Evolutionary conservation across 2,329 filamentous ascomycete species (phyloP), one percentile per base, ranked within the genome.

Genomic region (Fusarium hainanense): DNA sequence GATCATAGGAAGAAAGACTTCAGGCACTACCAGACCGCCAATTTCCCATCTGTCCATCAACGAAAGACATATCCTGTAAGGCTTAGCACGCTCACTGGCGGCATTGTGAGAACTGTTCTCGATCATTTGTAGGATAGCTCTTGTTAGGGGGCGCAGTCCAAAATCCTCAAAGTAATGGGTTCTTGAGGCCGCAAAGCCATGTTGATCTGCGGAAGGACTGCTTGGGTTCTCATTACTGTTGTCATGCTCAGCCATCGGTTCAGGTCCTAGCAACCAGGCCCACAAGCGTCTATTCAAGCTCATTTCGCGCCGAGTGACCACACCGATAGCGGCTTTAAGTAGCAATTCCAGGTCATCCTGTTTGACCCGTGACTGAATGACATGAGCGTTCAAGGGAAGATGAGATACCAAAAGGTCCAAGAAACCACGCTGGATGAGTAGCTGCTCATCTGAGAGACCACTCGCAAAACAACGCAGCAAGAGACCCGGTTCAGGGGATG

Each of bases 31-130:
- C 20, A 95, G 85, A 3, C 93, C 93, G 30, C 96, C 96, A 70
- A 99, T 95, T 78, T 99, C 96, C 94, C 94, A 98, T 62, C 94
- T 90, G 80, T 99, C 96, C 96, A 99, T 98, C 54, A 99, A 84
- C 18, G 97, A 98, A 4, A 98, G 86, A 75, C 94, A 97, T 68
- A 98, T 93, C 59, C 94, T 90, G 77, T 97, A 98, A 1, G 96
- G 95, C 41, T 90, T 90, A 21, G 94, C 93, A 77, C 90, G 87
- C 75, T 97, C 93, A 20, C 85, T 82, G 16, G 74, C 72, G 46
- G 67, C 77, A 41, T 71, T 75, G 10, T 73, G 72, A n/a, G 67
- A 66, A 20, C 68, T 73, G 9, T 69, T 74, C 48, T 87, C 85
- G 65, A 98, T 91, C 89, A 97, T 92, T 48, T 88, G 87, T 18